Base-by-base conservation (phyloP, 495 filamentous ascomycete species). In the Podospora fimiseda region DNA sequence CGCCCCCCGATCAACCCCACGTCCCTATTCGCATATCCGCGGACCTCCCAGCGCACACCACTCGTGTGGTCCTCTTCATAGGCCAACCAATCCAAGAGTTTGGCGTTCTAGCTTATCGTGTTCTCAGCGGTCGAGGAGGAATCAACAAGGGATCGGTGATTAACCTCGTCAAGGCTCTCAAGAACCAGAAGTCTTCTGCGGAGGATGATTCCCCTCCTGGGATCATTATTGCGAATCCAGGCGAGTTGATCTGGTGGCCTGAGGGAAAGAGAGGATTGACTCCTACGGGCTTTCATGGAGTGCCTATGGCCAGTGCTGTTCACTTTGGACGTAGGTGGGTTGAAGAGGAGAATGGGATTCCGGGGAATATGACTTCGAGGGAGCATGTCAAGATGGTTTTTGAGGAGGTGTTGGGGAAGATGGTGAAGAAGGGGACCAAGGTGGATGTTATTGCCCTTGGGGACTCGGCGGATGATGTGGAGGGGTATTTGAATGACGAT, bases 21-120 rank as follows among this genome's bases (percentile, higher is more conserved):
- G 70, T 89, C 23, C 80, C 82, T 0, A 88, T 98, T 63, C 74
- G 88, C 60, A 61, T 81, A 41, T 80, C 82, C 13, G 15, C 64
- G 30, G 74, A 85, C 48, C 61, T 95, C 7, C 55, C 65, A 30
- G 62, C 57, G n/a, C 80, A 78, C 30, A 23, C 24, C 22, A 75
- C 76, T 16, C 82, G 87, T 11, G 70, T 95, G 9, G 69, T 94
- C n/a, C 65, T 95, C 48, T 71, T 93, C 49, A 77, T 94, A 56
- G 85, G 86, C 52, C 84, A 92, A 52, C 62, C 75, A 1, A 56
- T 50, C 9, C 86, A 94, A 60, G 84, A 92, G 48, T 73, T 93
- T 2, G 89, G 87, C 2, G 71, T 91, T 46, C 80, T 88, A 58
- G 78, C 88, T 5, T 85, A 86, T 60, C 84, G 89, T 13, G 71